Evolutionary conservation across 805 yeast genomes (phyloP).

Genomic region (Wickerhamomyces chambardii): DNA sequence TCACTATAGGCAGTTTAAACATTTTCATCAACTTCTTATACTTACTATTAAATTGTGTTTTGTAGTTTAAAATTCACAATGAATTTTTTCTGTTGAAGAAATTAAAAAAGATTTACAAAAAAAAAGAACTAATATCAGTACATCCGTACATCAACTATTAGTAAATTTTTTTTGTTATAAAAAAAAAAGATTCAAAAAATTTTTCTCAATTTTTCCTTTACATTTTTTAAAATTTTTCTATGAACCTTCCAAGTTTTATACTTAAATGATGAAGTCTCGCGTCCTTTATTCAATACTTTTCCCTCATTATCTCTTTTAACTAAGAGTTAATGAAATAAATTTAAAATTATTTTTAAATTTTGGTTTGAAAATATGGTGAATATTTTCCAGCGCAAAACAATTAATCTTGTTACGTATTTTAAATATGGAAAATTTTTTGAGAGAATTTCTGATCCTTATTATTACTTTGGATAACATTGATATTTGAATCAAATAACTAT

Average conservation of each 20-base stretch:
- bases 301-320: conserved; percentile 3
- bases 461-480: no score
- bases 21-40: no score
- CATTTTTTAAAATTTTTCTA: not conserved
- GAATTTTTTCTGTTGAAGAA: no score
- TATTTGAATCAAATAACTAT: no score
- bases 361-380: conserved; percentile 16
- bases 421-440: conserved; percentile 9
- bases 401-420: conserved; percentile 18
- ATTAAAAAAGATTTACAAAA: no score
- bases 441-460: conserved; percentile 21
- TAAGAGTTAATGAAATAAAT: not conserved
- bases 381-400: conserved; percentile 15
- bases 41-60: no score
- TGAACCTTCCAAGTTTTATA: conserved; percentile 24
- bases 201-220: not conserved
- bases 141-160: no score
- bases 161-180: not conserved
- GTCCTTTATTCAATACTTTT: conserved; percentile 16
- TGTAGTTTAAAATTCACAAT: no score
- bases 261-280: conserved; percentile 23
- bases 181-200: not conserved
- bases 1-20: no score
- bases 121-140: no score
- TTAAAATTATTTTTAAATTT: not conserved